Evolutionary conservation across 2,329 filamentous ascomycete species (phyloP).

Genomic region (Microsporum ferrugineum): DNA sequence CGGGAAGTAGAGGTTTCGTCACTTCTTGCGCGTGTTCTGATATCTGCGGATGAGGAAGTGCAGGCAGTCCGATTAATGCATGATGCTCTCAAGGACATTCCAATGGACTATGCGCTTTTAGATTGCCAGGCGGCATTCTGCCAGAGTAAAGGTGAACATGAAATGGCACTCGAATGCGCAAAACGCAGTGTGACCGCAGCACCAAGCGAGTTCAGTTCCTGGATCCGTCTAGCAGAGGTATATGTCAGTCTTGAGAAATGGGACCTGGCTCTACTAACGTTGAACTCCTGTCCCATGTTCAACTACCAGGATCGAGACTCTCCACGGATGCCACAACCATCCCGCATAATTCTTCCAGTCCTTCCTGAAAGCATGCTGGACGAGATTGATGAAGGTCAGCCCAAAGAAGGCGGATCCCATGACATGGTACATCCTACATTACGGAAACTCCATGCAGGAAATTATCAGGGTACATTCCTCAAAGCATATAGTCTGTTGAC

Average conservation of each 20-base stretch:
- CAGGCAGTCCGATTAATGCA: slow-evolving; percentile 80
- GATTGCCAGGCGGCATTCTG: slow-evolving; percentile 91
- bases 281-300: slow-evolving; percentile 99
- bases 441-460: slow-evolving; percentile 71
- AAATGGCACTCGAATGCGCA: slow-evolving; percentile 82
- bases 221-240: slow-evolving; percentile 85
- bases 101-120: slow-evolving; percentile 95
- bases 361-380: slow-evolving; percentile 82
- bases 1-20: slow-evolving; percentile 92
- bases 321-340: slow-evolving; percentile 84
- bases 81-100: slow-evolving; percentile 75
- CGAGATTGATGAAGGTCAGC: slow-evolving; percentile 85
- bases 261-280: slow-evolving; percentile 85
- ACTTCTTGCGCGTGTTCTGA: slow-evolving; percentile 75
- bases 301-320: slow-evolving; percentile 98
- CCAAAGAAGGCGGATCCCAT: slow-evolving; percentile 57
- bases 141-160: slow-evolving; percentile 73
- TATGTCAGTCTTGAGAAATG: slow-evolving; percentile 92
- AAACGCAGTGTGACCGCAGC: slow-evolving; percentile 91
- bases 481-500: slow-evolving; percentile 90
- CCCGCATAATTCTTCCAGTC: slow-evolving; percentile 75
- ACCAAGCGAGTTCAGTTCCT: slow-evolving; percentile 93
- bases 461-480: slow-evolving; percentile 89
- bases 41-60: slow-evolving; percentile 96
- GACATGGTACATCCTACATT: slow-evolving; percentile 83